phyloP scores from a whole-genome alignment of 2,329 filamentous ascomycete species.

The Fusarium illudens region DNA sequence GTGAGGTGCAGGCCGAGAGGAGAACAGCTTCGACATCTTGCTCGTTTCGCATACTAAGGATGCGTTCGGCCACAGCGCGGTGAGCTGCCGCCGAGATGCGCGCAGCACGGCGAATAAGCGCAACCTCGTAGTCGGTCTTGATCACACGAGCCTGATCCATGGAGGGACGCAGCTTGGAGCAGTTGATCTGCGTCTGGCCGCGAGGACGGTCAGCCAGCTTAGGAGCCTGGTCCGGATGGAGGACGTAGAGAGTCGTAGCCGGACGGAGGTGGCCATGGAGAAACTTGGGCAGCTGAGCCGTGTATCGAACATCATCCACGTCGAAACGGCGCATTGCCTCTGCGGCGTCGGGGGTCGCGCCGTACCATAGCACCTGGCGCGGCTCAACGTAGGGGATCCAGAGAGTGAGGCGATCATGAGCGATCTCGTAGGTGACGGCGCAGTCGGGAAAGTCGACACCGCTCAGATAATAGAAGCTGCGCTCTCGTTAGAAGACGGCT shows the following conservation, averaged over 20 bases:
- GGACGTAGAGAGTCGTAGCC: slow-evolving; percentile 54
- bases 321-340: slow-evolving; percentile 71
- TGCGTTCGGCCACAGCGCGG: slow-evolving; percentile 70
- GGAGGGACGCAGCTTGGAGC: slow-evolving; percentile 66
- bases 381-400: slow-evolving; percentile 78
- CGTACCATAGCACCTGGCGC: slow-evolving; percentile 69
- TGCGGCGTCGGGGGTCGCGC: slow-evolving; percentile 65
- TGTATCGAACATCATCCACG: slow-evolving; percentile 74
- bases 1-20: slow-evolving; percentile 73
- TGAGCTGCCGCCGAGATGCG: slow-evolving; percentile 82
- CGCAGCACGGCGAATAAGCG: slow-evolving; percentile 82
- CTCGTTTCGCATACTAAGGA: slow-evolving; percentile 75
- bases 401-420: slow-evolving; percentile 69
- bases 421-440: slow-evolving; percentile 65
- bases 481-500: not conserved
- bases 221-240: slow-evolving; percentile 57
- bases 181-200: slow-evolving; percentile 55
- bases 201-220: slow-evolving; percentile 50
- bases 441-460: slow-evolving; percentile 65
- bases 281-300: slow-evolving; percentile 59
- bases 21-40: slow-evolving; percentile 85
- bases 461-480: slow-evolving; percentile 67
- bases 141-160: slow-evolving; percentile 83
- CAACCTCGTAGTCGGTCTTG: slow-evolving; percentile 88
- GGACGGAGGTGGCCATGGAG: slow-evolving; percentile 52